phyloP scores from a whole-genome alignment of 1,284 basidiomycete genomes.

The Retiboletus fuscus region DNA sequence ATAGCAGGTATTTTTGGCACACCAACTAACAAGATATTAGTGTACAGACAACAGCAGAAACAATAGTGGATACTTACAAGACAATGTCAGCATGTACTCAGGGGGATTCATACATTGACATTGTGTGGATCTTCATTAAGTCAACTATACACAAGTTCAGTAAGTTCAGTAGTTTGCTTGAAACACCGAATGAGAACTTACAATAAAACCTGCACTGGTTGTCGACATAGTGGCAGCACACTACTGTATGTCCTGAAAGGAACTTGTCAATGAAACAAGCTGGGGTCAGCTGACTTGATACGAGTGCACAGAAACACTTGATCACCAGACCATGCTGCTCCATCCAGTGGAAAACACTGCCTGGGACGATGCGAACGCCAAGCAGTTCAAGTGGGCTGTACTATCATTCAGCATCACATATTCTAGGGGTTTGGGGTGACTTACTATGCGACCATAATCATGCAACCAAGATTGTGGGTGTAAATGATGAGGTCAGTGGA shows the following conservation, averaged over 20 bases:
- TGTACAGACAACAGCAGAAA: not conserved
- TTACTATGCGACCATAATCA: conserved; percentile 20
- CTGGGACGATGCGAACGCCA: not conserved
- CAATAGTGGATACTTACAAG: not conserved
- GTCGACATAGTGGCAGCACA: conserved; percentile 7
- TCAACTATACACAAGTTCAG: conserved; percentile 8
- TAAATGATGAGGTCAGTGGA: conserved; percentile 5
- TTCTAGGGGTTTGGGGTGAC: not conserved
- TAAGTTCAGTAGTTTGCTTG: not conserved
- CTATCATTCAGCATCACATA: not conserved
- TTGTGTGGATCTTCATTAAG: not conserved
- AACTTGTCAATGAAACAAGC: conserved; percentile 4
- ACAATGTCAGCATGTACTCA: not conserved
- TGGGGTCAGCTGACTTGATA: not conserved
- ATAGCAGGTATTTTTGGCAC: too few species aligned
- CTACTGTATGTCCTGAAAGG: conserved; percentile 1
- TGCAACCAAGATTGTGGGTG: not conserved
- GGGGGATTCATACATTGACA: not conserved
- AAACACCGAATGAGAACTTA: not conserved
- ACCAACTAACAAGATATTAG: not conserved
- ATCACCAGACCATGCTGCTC: conserved; percentile 1
- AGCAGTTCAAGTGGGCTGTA: not conserved
- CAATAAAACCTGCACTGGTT: conserved; percentile 6
- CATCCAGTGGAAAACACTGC: conserved; percentile 14
- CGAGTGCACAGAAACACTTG: conserved; percentile 18